Conservation (phyloP, 345 rosid genomes). For the Eucalyptus rudis region DNA sequence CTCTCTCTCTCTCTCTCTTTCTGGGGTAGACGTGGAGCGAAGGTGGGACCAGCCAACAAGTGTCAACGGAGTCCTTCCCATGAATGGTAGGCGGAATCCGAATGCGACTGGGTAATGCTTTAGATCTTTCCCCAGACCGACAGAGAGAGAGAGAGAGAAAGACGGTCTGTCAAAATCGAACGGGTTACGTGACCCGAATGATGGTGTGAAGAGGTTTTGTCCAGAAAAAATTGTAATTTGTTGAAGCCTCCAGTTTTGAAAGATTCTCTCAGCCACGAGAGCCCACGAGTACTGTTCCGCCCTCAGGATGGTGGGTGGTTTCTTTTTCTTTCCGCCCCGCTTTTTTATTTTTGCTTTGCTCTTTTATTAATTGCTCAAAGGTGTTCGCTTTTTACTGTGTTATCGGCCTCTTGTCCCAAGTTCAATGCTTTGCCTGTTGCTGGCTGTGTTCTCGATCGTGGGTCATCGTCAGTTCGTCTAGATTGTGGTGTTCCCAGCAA, state of each 20-base stretch:
- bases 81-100: neutral
- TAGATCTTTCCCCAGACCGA: neutral
- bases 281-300: neutral
- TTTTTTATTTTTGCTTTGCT: neutral
- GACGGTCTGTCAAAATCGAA: neutral
- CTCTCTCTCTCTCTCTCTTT: neutral
- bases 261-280: neutral
- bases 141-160: neutral
- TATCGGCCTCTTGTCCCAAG: neutral
- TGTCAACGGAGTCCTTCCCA: neutral
- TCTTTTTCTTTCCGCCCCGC: neutral
- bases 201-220: neutral
- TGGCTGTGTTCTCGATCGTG: neutral
- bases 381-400: neutral
- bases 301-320: neutral
- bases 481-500: neutral
- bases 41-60: neutral
- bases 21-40: neutral
- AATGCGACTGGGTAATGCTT: neutral
- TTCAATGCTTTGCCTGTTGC: neutral
- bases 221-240: neutral
- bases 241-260: neutral
- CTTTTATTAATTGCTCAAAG: neutral
- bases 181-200: neutral
- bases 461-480: neutral